Evolutionary conservation across 306 rosid genomes (phyloP).

Genomic region (Citrullus mucosospermus): DNA sequence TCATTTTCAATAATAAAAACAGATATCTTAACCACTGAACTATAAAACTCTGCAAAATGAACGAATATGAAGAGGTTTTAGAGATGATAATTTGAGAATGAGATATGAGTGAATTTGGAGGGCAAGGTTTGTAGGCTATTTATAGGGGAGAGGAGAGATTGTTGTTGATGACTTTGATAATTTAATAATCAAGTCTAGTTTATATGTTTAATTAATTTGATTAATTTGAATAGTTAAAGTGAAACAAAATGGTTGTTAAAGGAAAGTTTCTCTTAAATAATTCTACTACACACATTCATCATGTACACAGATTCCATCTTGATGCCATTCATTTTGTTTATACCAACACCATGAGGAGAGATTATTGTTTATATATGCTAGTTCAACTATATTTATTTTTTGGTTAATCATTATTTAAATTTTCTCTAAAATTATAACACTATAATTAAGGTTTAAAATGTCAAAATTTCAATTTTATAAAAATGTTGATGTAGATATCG

Average conservation of each 20-base stretch:
- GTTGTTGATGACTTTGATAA: not conserved
- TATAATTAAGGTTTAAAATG: too few relatives aligned
- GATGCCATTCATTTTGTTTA: not conserved
- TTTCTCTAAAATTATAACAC: too few relatives aligned
- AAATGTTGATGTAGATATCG: too few relatives aligned
- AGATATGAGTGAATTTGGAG: not conserved
- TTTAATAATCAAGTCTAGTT: not conserved
- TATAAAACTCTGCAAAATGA: too few relatives aligned
- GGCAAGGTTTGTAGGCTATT: not conserved
- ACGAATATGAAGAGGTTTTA: too few relatives aligned
- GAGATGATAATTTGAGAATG: not conserved
- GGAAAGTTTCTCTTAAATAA: not conserved
- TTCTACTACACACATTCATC: not conserved
- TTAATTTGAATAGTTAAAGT: not conserved
- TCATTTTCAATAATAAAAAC: not conserved
- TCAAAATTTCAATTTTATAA: too few relatives aligned
- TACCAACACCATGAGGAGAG: not conserved
- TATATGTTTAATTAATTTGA: not conserved
- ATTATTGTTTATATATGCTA: too few relatives aligned
- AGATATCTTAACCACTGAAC: not conserved
- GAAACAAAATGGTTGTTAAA: not conserved
- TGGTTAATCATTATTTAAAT: too few relatives aligned
- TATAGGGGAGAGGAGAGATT: not conserved
- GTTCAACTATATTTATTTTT: too few relatives aligned
- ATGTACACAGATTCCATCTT: not conserved